A percentile compares a stretch with the other conserved stretches of the same genome.
Conservation (phyloP, 768 basidiomycete species). For the Trametes maxima region DNA sequence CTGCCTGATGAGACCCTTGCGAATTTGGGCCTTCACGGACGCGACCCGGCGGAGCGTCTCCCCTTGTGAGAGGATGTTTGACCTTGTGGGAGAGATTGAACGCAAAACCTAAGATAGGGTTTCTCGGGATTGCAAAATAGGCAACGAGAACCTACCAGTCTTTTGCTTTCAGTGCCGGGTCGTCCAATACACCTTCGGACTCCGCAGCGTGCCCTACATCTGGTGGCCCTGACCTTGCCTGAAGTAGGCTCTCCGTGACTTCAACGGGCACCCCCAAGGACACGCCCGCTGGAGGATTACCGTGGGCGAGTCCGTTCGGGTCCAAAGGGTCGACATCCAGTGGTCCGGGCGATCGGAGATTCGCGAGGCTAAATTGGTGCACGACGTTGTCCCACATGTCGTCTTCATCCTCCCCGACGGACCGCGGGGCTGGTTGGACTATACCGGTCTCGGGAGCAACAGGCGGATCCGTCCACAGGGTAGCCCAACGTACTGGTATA, state of each 20-base stretch:
- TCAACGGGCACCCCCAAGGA: background rate
- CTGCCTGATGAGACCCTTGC: conserved; percentile 16
- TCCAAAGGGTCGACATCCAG: background rate
- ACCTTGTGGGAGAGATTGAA: conserved; percentile 4
- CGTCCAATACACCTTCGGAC: background rate
- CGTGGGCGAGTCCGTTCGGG: background rate
- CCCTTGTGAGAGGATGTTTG: background rate
- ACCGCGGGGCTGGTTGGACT: background rate
- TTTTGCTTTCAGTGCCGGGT: conserved; percentile 2
- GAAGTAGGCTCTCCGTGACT: background rate
- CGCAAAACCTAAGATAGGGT: background rate
- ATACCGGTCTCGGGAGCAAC: conserved; percentile 17
- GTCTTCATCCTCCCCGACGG: background rate
- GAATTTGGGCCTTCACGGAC: background rate
- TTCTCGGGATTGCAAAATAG: background rate
- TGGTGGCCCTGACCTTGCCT: background rate
- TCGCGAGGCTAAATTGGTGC: conserved; percentile 17
- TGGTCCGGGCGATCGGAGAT: conserved; percentile 7
- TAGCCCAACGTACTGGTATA: conserved; percentile 9
- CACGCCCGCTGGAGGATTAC: background rate
- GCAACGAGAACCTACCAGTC: conserved; percentile 12
- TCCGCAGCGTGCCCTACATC: no score
- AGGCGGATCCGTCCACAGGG: conserved; percentile 19
- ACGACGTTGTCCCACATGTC: conserved; percentile 19
- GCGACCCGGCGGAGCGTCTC: conserved; percentile 9